Evolutionary conservation across 2,329 filamentous ascomycete species (phyloP).

Genomic region (Hymenoscyphus fraxineus): DNA sequence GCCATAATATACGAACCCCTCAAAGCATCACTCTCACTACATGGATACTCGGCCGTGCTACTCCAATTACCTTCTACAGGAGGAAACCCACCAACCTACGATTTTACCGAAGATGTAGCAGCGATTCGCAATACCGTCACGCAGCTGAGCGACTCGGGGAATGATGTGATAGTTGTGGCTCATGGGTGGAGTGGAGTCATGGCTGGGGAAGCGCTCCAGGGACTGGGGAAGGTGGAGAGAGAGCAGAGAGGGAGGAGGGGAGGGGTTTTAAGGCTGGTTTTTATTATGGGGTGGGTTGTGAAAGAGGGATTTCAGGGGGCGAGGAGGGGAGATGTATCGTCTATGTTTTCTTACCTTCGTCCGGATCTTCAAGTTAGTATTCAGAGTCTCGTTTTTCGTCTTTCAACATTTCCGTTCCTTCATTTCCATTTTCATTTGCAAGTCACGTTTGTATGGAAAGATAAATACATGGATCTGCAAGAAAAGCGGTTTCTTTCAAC

Average conservation of each 20-base stretch:
- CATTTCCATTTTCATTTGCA: background rate
- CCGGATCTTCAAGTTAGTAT: slow-evolving; percentile 35
- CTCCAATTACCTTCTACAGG: slow-evolving; percentile 37
- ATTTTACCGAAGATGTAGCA: slow-evolving; percentile 40
- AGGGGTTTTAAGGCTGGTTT: slow-evolving; percentile 35
- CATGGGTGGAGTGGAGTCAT: slow-evolving; percentile 28
- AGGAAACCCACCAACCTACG: slow-evolving; percentile 32
- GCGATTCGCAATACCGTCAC: slow-evolving; percentile 35
- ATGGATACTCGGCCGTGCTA: slow-evolving; percentile 33
- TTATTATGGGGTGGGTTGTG: slow-evolving; percentile 38
- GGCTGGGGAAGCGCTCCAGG: slow-evolving; percentile 27
- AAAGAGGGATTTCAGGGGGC: slow-evolving; percentile 20
- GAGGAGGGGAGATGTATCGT: slow-evolving; percentile 25
- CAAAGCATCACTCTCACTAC: slow-evolving; percentile 32
- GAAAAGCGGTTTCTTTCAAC: background rate
- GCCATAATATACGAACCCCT: slow-evolving; percentile 38
- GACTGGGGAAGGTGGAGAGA: slow-evolving; percentile 26
- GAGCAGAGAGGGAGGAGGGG: slow-evolving; percentile 20
- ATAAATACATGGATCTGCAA: background rate
- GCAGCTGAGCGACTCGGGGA: slow-evolving; percentile 34
- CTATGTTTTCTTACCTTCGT: slow-evolving; percentile 35
- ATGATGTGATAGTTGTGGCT: slow-evolving; percentile 30
- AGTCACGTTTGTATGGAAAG: background rate
- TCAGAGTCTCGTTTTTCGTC: background rate
- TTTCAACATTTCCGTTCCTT: no score